Evolutionary conservation across 2,329 filamentous ascomycete species (phyloP), one percentile per base, ranked within the genome.

Genomic region (Beauveria pseudobassiana): DNA sequence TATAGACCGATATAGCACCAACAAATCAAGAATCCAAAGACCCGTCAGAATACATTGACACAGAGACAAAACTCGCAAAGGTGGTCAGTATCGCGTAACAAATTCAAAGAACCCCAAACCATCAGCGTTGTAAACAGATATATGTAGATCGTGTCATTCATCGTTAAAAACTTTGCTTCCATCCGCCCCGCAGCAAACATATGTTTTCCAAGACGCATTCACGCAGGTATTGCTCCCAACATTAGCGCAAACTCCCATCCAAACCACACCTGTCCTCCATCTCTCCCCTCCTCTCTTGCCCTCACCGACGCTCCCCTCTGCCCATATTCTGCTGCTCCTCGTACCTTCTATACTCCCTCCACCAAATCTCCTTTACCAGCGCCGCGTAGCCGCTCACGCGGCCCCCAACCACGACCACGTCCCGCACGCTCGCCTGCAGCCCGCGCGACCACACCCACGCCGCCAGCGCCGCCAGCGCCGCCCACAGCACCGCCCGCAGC

Each of bases 371-470:
- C 70, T 75, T 80, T 59, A 83, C 72, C 55, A 81, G 76, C 16
- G 75, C 70, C 49, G 75, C 73, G 67, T 82, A 83, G 7, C 77
- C 78, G 26, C 72, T 68, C n/a, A 81, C 49, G 68, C 76, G 78
- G 62, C 74, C 69, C 10, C 70, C 76, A 38, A 82, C 63, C 1
- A 77, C 75, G 20, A 76, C 74, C 14, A 77, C 68, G 73, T 95
- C 90, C 63, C 80, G 78, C 16, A 83, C 75, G 65, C 87, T 87
- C 62, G 84, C 84, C 65, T 85, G 83, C 18, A 87, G 71, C 0
- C 91, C 87, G 2, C 90, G 78, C 69, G 87, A 85, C 73, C 82
- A 88, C 3, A 88, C 78, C 63, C 81, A 79, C 20, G 86, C 76
- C 0, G 79, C 78, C 0, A 86, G 48, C 0, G 80, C 78, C 5